Conservation (phyloP, 495 filamentous ascomycete species). For the Hypoxylon lienhwacheense region DNA sequence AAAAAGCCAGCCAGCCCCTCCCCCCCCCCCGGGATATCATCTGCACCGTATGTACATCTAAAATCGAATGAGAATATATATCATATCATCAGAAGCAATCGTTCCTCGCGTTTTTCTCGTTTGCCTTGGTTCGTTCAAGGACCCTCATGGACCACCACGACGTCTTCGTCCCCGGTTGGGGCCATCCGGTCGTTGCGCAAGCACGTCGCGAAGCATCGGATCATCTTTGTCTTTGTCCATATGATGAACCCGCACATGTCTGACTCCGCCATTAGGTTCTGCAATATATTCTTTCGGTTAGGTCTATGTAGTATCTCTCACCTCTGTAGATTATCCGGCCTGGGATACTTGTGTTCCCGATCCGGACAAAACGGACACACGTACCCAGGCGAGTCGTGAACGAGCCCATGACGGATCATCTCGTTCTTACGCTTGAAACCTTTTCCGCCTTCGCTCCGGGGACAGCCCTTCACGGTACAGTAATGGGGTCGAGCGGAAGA, state of each 20-base stretch:
- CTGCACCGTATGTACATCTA: constrained; percentile 38
- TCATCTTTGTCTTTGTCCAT: constrained; percentile 86
- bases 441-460: constrained; percentile 79
- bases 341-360: constrained; percentile 92
- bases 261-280: constrained; percentile 42
- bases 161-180: constrained; percentile 80
- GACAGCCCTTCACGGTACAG: constrained; percentile 79
- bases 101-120: constrained; percentile 25
- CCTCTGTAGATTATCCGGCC: constrained; percentile 98
- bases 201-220: constrained; percentile 72
- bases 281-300: neutral
- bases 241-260: constrained; percentile 89
- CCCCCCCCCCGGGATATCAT: constrained; percentile 33
- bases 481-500: constrained; percentile 89
- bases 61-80: constrained; percentile 36
- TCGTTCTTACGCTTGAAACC: constrained; percentile 99
- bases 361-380: constrained; percentile 97
- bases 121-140: neutral
- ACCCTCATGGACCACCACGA: constrained; percentile 47
- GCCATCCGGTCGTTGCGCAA: constrained; percentile 81
- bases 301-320: constrained; percentile 46
- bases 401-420: constrained; percentile 96
- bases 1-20: constrained; percentile 26
- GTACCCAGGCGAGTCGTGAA: constrained; percentile 94
- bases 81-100: constrained; percentile 31